These are phyloP conservation scores for Apiospora saccharicola DNA, from an alignment of 2,329 filamentous ascomycete genomes.

Conservation along the genomic window DNA sequence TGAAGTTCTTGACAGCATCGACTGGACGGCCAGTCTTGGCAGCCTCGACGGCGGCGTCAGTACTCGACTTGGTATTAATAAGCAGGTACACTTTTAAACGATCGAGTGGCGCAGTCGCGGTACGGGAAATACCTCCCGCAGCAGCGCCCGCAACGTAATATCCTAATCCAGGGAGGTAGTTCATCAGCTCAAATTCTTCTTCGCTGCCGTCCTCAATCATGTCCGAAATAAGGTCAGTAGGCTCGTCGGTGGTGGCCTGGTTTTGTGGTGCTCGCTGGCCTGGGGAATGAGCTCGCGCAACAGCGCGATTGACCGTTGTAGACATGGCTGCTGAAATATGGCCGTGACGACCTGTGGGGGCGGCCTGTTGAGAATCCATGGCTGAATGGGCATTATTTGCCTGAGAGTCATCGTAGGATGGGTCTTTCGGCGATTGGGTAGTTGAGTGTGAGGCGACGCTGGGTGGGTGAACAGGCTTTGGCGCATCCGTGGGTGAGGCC, in stretches of 20 bases:
- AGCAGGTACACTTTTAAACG: conserved; percentile 97
- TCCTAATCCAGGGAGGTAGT: conserved; percentile 85
- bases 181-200: conserved; percentile 64
- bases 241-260: conserved; percentile 31
- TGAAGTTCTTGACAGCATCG: conserved; percentile 69
- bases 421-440: not conserved
- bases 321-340: conserved; percentile 12
- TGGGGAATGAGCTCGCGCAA: conserved; percentile 28
- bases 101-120: conserved; percentile 93
- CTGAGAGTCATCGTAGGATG: not conserved
- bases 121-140: conserved; percentile 93
- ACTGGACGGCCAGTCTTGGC: conserved; percentile 74
- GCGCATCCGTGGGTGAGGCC: conserved; percentile 55
- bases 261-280: conserved; percentile 32
- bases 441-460: conserved; percentile 33
- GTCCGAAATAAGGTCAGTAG: conserved; percentile 32
- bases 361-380: not conserved
- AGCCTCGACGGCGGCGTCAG: conserved; percentile 65
- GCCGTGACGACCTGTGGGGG: not conserved
- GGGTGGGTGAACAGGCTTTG: conserved; percentile 33
- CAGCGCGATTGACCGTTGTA: conserved; percentile 3
- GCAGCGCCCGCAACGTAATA: conserved; percentile 97
- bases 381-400: not conserved
- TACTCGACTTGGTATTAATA: conserved; percentile 76
- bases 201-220: conserved; percentile 45